These are phyloP conservation scores for Paramyrothecium sp. DNA, from an alignment of 2,329 filamentous ascomycete species.

Conservation along the genomic window DNA sequence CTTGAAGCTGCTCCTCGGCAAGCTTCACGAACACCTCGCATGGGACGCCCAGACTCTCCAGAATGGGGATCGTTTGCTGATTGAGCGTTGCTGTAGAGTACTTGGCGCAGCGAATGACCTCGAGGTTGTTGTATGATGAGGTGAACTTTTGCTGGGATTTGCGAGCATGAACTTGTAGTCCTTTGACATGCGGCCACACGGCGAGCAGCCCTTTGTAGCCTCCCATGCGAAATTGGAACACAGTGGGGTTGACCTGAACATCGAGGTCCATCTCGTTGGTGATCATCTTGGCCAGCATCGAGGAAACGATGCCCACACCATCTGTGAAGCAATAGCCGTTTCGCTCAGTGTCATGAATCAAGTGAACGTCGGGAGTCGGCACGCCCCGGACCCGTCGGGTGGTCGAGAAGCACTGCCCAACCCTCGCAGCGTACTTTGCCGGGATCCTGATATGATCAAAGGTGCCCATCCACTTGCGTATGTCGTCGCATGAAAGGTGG, in stretches of 20 bases:
- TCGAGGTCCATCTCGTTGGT: constrained; percentile 65
- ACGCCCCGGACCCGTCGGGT: constrained; percentile 72
- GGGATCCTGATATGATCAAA: constrained; percentile 78
- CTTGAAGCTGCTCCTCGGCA: constrained; percentile 63
- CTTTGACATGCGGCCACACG: constrained; percentile 66
- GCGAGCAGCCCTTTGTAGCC: constrained; percentile 89
- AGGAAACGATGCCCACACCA: constrained; percentile 90
- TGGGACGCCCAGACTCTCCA: constrained; percentile 73
- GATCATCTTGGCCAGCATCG: constrained; percentile 71
- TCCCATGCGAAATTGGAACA: constrained; percentile 88
- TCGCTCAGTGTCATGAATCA: constrained; percentile 68
- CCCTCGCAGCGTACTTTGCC: constrained; percentile 85
- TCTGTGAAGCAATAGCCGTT: constrained; percentile 79
- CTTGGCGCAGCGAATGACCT: constrained; percentile 80
- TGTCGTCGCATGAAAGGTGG: constrained; percentile 67
- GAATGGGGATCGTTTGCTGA: constrained; percentile 83
- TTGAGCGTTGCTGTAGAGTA: constrained; percentile 81
- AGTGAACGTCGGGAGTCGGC: constrained; percentile 54
- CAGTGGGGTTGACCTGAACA: constrained; percentile 65
- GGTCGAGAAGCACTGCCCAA: constrained; percentile 95
- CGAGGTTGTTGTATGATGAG: constrained; percentile 67
- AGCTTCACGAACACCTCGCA: constrained; percentile 66
- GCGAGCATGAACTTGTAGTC: constrained; percentile 72
- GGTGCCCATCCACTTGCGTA: constrained; percentile 82
- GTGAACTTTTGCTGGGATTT: constrained; percentile 87